Base-by-base conservation (phyloP, 129 eudicot species). In the Flaveria robusta region DNA sequence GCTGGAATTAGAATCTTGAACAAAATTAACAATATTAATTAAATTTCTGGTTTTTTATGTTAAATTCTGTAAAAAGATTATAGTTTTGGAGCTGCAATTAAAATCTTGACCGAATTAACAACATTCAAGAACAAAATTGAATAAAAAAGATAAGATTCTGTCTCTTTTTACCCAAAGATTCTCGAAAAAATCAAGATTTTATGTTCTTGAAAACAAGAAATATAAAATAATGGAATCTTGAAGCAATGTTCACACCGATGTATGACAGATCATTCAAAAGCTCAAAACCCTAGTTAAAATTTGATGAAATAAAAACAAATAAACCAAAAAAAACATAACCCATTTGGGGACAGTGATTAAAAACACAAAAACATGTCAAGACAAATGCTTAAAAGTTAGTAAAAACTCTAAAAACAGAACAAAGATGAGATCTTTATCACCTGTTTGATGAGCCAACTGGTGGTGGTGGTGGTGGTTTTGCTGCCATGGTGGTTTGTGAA, bases 401-500 rank as follows among this genome's bases (percentile, higher is more conserved):
- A 64, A 60, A 63, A 60, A 39, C 62, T 55, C 62, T 55, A 19
- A 31, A 47, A 49, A 16, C n/a, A 66, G 19, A 19, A 50, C 39
- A 34, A 75, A 70, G 13, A 60, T 42, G 47, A 43, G 39, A 45
- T 54, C 45, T 62, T 68, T 85, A 71, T 77, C 58, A 79, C 83
- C 83, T 79, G 77, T 34, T 79, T 79, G 78, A 71, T 43, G 55
- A 50, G 19, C 2, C n/a, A 72, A 12, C 58, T 83, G 71, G 8
- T 80, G 92, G 71, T 87, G 87, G 3, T 64, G 75, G 16, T 43
- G 74, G 27, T 66, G 79, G 34, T 58, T 74, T 12, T 80, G 92
- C 68, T 87, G 87, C 85, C 82, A 45, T 59, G 85, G 70, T 59
- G 86, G 79, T 73, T 85, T 90, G 15, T 74, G 85, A 39, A 82